Base-by-base conservation (phyloP, 1,139 yeast genomes). In the Blastobotrys apis region DNA sequence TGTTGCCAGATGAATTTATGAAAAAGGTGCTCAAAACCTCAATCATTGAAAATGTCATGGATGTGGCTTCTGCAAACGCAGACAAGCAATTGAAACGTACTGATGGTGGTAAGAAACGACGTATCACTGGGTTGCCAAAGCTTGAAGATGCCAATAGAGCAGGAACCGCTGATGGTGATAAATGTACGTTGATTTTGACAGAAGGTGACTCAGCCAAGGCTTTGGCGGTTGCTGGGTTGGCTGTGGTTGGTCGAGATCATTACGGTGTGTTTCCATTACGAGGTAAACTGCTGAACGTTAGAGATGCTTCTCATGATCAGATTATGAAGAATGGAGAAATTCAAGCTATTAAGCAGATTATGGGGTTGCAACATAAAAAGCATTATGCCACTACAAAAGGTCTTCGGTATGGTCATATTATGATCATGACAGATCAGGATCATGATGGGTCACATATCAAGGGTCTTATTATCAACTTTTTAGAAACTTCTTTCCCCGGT, bases 341-440 rank as follows among this genome's bases (percentile, higher is more conserved):
- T 60, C 94, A 87, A 62, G 95, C 97, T 4, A 78, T 94, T 58
- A 94, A 94, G 62, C 92, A 90, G 63, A 94, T 94, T 57, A 84
- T 94, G 71, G 99, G 99, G 20, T 71, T 94, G 47, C 97, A 90
- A 64, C 98, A 94, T 66, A 87, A 85, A 57, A 90, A 88, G 67
- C 74, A 72, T 33, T 94, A 94, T 63, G 81, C 80, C 30, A 84
- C 80, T 55, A 73, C 85, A 8, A 78, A 77, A 47, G 80, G 82
- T 9, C 71, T 94, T 51, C 80, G 99, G 62, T 94, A 94, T 62
- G 98, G 99, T 22, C 96, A 88, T 64, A 77, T 94, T 41, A 92
- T 94, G 97, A 88, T 94, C 60, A 94, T 94, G 98, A 88, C 99
- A 4, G 99, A 94, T 84, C 99, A 94, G 68, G 99, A 94, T 85